Evolutionary conservation across 1,284 basidiomycete genomes (phyloP).

Genomic region (Fomitopsis betulina): DNA sequence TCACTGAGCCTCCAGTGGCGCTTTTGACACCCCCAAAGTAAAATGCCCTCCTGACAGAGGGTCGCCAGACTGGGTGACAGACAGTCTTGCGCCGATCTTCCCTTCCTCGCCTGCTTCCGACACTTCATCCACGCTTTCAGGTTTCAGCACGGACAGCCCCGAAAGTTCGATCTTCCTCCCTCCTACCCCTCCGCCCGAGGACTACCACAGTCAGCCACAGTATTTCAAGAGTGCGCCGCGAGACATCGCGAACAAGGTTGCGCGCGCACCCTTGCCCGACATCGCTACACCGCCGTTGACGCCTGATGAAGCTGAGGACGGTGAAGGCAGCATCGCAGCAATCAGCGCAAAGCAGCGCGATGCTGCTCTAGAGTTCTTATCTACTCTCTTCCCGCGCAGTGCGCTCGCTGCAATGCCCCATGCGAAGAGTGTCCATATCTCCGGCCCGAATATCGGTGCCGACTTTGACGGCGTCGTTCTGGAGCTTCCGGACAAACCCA

Average conservation of each 20-base stretch:
- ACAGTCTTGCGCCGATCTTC: conserved; percentile 66
- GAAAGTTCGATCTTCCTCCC: conserved; percentile 33
- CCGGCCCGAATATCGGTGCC: conserved; percentile 58
- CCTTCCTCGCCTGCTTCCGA: conserved; percentile 39
- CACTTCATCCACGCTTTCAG: conserved; percentile 31
- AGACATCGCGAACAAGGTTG: conserved; percentile 36
- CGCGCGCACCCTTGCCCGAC: conserved; percentile 24
- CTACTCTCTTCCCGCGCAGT: conserved; percentile 68
- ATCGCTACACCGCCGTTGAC: conserved; percentile 62
- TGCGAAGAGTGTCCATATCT: conserved; percentile 69
- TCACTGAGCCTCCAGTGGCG: conserved; percentile 54
- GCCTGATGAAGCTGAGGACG: conserved; percentile 39
- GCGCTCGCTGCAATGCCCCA: conserved; percentile 61
- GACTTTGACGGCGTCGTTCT: conserved; percentile 75
- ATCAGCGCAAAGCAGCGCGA: conserved; percentile 39
- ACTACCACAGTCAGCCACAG: conserved; percentile 2
- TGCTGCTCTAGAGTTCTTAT: conserved; percentile 71
- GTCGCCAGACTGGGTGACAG: conserved; percentile 91
- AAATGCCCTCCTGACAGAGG: conserved; percentile 92
- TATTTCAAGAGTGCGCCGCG: conserved; percentile 35
- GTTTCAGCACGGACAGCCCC: conserved; percentile 28
- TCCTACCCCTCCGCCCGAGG: conserved; percentile 23
- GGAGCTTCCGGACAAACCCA: conserved; percentile 61
- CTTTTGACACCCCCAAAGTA: conserved; percentile 80
- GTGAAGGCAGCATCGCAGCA: conserved; percentile 24